phyloP scores from a whole-genome alignment of 768 basidiomycete genomes.

The Pleurotus citrinopileatus region DNA sequence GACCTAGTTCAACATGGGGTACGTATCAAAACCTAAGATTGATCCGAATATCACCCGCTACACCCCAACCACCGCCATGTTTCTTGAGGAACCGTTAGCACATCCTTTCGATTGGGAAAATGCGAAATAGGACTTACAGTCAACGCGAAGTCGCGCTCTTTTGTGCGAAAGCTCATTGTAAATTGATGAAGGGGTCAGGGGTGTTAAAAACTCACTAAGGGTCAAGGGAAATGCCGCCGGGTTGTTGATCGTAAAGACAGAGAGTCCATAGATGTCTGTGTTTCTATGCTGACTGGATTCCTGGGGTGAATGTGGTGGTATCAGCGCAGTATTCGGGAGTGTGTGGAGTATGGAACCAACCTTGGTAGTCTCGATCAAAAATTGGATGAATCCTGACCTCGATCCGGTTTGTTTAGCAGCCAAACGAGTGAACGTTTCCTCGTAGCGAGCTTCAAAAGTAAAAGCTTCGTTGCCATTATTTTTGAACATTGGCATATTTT shows the following conservation, averaged over 20 bases:
- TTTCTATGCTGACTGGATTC: not conserved
- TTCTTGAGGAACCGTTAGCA: no score
- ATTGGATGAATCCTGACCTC: not conserved
- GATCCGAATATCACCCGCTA: no score
- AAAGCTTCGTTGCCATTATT: conserved; percentile 7
- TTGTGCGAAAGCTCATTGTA: not conserved
- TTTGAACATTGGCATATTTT: conserved; percentile 4
- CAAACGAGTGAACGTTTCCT: not conserved
- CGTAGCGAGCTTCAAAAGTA: not conserved
- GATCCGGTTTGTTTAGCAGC: not conserved
- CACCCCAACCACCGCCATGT: no score
- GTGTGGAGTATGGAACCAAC: not conserved
- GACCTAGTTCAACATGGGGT: no score
- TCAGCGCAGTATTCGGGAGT: not conserved
- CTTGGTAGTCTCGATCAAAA: not conserved
- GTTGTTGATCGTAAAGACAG: not conserved
- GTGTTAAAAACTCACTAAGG: not conserved
- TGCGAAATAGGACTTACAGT: no score
- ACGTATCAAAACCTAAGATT: no score
- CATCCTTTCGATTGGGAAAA: no score
- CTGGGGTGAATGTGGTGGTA: not conserved
- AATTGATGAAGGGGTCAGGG: not conserved
- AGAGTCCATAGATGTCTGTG: conserved; percentile 3
- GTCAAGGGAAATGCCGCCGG: not conserved
- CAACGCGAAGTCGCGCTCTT: not conserved